A percentile compares a stretch with the other conserved stretches of the same genome.
These are phyloP conservation scores for Aspergillus nomiae DNA, from an alignment of 2,329 filamentous ascomycete genomes.

Conservation along the genomic window DNA sequence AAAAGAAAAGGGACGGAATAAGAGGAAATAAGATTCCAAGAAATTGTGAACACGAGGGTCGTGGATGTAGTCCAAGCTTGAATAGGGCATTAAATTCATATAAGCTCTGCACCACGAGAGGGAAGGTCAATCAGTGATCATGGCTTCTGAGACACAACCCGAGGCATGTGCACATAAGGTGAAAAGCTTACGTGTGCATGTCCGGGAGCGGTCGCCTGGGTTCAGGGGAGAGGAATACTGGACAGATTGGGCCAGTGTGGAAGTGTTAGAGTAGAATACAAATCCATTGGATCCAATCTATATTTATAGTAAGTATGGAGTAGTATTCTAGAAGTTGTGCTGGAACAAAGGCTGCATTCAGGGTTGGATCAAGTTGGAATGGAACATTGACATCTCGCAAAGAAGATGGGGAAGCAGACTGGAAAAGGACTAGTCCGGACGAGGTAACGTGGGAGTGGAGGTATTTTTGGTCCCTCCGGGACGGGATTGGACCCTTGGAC, in stretches of 20 bases:
- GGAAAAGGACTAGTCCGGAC: background rate
- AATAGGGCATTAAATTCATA: background rate
- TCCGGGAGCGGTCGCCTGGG: background rate
- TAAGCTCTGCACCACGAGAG: background rate
- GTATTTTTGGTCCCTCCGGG: background rate
- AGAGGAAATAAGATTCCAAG: background rate
- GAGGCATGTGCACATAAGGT: background rate
- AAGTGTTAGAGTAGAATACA: background rate
- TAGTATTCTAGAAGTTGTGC: no score
- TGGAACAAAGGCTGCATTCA: background rate
- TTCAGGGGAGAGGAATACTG: background rate
- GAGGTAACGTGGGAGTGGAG: background rate
- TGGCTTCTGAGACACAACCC: background rate
- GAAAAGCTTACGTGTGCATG: background rate
- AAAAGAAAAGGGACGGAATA: background rate
- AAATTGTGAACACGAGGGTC: background rate
- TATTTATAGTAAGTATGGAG: no score
- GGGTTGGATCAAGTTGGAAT: background rate
- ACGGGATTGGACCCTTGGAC: slow-evolving; percentile 3
- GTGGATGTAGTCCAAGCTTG: background rate
- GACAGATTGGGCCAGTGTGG: background rate
- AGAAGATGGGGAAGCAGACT: background rate
- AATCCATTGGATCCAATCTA: no score
- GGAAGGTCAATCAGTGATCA: background rate
- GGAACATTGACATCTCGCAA: background rate